Percentiles rank a stretch among this genome's conserved stretches.
phyloP scores from a whole-genome alignment of 2,329 filamentous ascomycete species.

The Nigrograna mackinnonii region DNA sequence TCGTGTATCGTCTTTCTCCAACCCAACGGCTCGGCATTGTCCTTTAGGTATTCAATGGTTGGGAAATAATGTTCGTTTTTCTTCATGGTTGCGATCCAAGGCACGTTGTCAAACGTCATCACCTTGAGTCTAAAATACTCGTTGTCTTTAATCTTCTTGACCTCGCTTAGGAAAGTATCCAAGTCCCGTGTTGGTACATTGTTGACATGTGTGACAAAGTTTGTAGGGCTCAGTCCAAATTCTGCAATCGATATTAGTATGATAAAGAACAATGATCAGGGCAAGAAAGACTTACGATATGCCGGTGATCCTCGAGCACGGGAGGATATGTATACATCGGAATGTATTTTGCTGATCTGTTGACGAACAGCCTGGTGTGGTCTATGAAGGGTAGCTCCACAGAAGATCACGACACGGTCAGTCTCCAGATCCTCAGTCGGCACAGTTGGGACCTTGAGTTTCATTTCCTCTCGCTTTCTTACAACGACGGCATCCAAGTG shows the following conservation, averaged over 20 bases:
- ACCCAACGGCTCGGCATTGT: constrained; percentile 53
- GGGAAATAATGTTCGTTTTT: constrained; percentile 97
- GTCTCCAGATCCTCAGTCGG: constrained; percentile 91
- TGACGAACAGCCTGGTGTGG: constrained; percentile 96
- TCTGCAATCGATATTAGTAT: constrained; percentile 6
- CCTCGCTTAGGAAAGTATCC: constrained; percentile 76
- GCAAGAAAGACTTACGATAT: constrained; percentile 53
- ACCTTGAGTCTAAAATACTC: constrained; percentile 97
- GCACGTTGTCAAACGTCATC: constrained; percentile 98
- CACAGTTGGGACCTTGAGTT: constrained; percentile 79
- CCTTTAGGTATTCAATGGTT: constrained; percentile 67
- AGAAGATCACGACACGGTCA: constrained; percentile 89
- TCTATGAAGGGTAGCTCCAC: constrained; percentile 87
- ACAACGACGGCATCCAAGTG: constrained; percentile 83
- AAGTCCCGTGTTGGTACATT: constrained; percentile 83
- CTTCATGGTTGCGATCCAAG: constrained; percentile 99
- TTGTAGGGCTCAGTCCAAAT: constrained; percentile 91
- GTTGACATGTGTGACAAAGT: constrained; percentile 97
- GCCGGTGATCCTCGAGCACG: constrained; percentile 50
- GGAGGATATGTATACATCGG: constrained; percentile 93
- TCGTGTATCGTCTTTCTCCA: constrained; percentile 63
- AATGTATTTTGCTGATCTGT: constrained; percentile 95
- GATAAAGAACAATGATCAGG: constrained; percentile 72
- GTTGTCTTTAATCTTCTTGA: constrained; percentile 89
- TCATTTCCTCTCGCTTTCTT: constrained; percentile 78